phyloP scores from a whole-genome alignment of 2,329 filamentous ascomycete species.

The Colletotrichum caudatum region DNA sequence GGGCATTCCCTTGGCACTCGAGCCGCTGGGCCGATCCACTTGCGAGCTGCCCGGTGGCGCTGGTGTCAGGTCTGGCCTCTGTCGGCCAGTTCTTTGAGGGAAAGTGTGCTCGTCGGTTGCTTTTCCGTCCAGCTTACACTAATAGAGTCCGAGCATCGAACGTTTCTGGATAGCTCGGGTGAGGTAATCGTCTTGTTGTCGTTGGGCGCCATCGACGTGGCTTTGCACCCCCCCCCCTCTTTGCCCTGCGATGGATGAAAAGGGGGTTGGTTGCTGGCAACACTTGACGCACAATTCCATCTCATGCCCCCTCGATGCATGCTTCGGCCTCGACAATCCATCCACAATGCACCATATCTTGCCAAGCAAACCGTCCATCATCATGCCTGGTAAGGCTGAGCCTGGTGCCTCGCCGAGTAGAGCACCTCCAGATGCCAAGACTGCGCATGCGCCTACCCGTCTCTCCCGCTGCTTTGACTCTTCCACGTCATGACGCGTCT shows the following conservation, averaged over 20 bases:
- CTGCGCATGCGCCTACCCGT: background rate
- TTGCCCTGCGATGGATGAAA: background rate
- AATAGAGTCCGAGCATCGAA: background rate
- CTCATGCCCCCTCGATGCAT: background rate
- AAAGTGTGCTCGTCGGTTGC: constrained; percentile 6
- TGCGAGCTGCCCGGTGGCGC: background rate
- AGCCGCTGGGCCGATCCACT: constrained; percentile 15
- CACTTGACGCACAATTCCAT: background rate
- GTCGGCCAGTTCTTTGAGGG: background rate
- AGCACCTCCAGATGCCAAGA: constrained; percentile 15
- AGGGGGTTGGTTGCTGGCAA: background rate
- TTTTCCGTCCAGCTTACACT: background rate
- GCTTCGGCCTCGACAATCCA: background rate
- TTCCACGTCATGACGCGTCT: background rate
- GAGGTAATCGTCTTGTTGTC: background rate
- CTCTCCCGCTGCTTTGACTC: constrained; percentile 1
- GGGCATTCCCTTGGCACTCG: constrained; percentile 37
- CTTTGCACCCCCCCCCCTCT: constrained; percentile 1
- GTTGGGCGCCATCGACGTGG: constrained; percentile 2
- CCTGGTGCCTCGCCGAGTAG: background rate
- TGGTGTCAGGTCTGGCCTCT: background rate
- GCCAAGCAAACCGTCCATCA: constrained; percentile 12
- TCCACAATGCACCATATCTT: background rate
- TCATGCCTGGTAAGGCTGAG: constrained; percentile 30
- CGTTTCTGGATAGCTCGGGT: background rate